Evolutionary conservation across 2,329 filamentous ascomycete genomes (phyloP).

Genomic region (Alternaria burnsii): DNA sequence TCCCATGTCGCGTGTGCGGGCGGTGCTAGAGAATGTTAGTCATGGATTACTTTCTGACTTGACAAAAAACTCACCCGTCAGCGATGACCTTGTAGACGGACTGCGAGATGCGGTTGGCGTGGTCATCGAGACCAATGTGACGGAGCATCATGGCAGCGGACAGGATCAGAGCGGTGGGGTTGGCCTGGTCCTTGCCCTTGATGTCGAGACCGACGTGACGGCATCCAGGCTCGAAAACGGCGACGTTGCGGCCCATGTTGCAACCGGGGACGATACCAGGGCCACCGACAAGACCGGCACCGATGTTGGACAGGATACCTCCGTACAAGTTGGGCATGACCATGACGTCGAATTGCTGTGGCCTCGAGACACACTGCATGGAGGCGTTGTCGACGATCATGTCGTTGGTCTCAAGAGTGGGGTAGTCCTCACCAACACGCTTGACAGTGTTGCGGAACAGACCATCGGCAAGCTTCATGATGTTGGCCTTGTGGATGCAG

Average conservation of each 20-base stretch:
- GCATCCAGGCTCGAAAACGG: slow-evolving; percentile 98
- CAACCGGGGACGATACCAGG: slow-evolving; percentile 97
- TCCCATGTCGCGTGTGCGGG: slow-evolving; percentile 95
- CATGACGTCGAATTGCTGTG: slow-evolving; percentile 99
- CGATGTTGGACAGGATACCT: slow-evolving; percentile 98
- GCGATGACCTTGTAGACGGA: slow-evolving; percentile 83
- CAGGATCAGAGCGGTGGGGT: slow-evolving; percentile 94
- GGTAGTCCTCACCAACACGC: slow-evolving; percentile 91
- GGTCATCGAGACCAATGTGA: slow-evolving; percentile 95
- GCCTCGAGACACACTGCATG: slow-evolving; percentile 96
- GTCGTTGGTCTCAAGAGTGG: slow-evolving; percentile 93
- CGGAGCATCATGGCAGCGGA: slow-evolving; percentile 97
- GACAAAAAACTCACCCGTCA: slow-evolving; percentile 73
- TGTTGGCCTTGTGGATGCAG: slow-evolving; percentile 99
- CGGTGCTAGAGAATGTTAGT: slow-evolving; percentile 67
- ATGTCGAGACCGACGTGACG: slow-evolving; percentile 99
- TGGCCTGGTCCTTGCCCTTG: slow-evolving; percentile 99
- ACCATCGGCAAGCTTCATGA: slow-evolving; percentile 99
- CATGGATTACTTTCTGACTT: not conserved
- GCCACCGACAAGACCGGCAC: slow-evolving; percentile 93
- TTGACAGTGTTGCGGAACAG: slow-evolving; percentile 99
- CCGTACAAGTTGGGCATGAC: slow-evolving; percentile 99
- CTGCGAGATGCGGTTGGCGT: slow-evolving; percentile 97
- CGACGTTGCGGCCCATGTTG: slow-evolving; percentile 99
- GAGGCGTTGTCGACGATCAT: slow-evolving; percentile 99